Evolutionary conservation across 805 yeast genomes (phyloP), one percentile per base, ranked within the genome.

Genomic region (Sungouiella thailandica): DNA sequence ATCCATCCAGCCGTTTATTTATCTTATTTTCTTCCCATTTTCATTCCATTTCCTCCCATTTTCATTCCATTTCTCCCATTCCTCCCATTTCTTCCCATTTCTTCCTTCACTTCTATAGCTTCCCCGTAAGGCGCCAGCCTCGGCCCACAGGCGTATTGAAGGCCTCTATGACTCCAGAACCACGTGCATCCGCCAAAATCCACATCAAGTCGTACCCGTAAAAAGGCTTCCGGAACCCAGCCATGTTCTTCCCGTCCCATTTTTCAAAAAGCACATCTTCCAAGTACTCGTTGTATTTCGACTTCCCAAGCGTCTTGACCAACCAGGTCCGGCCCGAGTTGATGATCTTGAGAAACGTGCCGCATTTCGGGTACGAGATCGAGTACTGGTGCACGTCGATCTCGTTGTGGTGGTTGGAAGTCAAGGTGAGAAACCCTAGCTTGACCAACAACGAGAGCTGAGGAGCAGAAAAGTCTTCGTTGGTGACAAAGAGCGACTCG

Each of bases 121-220:
- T 71, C 2, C 78, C 77, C 7, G 80, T 66, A 29, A 74, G 55
- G 47, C 68, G 64, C 81, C 81, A 74, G 2, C 81, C 79, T 29
- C 77, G 52, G 1, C 79, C 79, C 2, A 69, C 73, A 2, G 74
- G 74, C 0, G 81, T 72, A 29, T 65, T 63, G 45, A 73, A 73
- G 7, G 70, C 72, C 43, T 76, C 81, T 3, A 71, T 50, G 1
- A 63, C 46, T 0, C 82, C 83, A 16, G 66, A 54, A 0, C 82
- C 83, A 32, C 67, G 55, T 32, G 75, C 62, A 34, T 68, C 70
- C 12, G 78, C 74, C 10, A 76, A 43, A 2, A 66, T 49, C 78
- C 80, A 77, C 20, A 60, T 45, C 25, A 75, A 46, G 38, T 68
- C 71, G 25, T 70, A 50, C 1, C 80, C 82, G 35, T 71, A 68